A percentile compares a stretch with the other conserved stretches of the same genome.
Evolutionary conservation across 2,329 filamentous ascomycete species (phyloP).

Genomic region (Fulvia fulva): DNA sequence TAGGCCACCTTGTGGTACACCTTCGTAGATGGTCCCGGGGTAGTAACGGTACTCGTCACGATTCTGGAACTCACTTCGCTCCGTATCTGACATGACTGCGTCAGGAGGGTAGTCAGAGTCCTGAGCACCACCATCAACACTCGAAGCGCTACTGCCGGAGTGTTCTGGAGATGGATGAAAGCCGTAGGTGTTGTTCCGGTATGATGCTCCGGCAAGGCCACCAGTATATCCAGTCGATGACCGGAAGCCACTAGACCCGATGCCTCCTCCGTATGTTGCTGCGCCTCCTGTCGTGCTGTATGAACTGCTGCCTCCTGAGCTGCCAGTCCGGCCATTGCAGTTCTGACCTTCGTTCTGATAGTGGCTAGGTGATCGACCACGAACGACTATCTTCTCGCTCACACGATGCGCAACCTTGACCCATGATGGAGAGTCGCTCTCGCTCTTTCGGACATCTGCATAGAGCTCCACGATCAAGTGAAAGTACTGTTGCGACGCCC

Average conservation of each 20-base stretch:
- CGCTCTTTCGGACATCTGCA: slow-evolving; percentile 58
- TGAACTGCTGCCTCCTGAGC: slow-evolving; percentile 55
- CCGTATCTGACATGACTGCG: slow-evolving; percentile 38
- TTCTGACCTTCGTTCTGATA: slow-evolving; percentile 47
- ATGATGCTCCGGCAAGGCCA: slow-evolving; percentile 23
- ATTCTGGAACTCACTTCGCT: slow-evolving; percentile 41
- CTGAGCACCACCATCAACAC: slow-evolving; percentile 30
- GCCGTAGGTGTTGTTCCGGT: slow-evolving; percentile 25
- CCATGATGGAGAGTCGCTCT: slow-evolving; percentile 51
- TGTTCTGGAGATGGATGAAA: slow-evolving; percentile 29
- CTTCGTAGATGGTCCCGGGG: slow-evolving; percentile 43
- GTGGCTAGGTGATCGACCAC: slow-evolving; percentile 73
- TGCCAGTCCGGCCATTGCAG: slow-evolving; percentile 59
- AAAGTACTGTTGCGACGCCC: slow-evolving; percentile 89
- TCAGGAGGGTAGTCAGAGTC: slow-evolving; percentile 35
- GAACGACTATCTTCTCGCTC: slow-evolving; percentile 81
- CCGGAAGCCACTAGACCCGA: slow-evolving; percentile 32
- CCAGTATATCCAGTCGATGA: slow-evolving; percentile 22
- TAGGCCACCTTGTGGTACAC: slow-evolving; percentile 27
- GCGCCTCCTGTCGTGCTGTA: slow-evolving; percentile 32
- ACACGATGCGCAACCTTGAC: slow-evolving; percentile 68
- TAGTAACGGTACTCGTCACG: slow-evolving; percentile 47
- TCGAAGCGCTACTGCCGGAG: slow-evolving; percentile 43
- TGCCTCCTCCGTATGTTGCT: slow-evolving; percentile 25
- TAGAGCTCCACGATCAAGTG: slow-evolving; percentile 84